Evolutionary conservation across 2,329 filamentous ascomycete genomes (phyloP).

Genomic region (Sporothrix euskadiensis): DNA sequence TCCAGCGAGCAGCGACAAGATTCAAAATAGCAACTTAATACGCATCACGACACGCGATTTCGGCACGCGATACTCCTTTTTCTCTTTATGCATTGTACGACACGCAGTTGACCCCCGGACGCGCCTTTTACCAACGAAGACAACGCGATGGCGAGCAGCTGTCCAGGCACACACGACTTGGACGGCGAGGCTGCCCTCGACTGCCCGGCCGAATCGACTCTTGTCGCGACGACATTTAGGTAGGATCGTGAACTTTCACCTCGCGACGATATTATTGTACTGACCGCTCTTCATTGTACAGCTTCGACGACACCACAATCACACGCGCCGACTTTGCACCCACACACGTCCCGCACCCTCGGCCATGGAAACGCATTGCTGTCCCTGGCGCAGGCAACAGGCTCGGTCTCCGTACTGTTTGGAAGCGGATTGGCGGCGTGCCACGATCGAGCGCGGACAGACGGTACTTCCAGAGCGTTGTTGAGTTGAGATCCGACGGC

Average conservation of each 20-base stretch:
- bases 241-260: neutral
- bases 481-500: slow-evolving; percentile 42
- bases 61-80: slow-evolving; percentile 3
- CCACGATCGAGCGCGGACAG: slow-evolving; percentile 12
- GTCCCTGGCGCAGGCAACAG: slow-evolving; percentile 32
- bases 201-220: neutral
- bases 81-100: neutral
- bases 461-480: slow-evolving; percentile 31
- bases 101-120: neutral
- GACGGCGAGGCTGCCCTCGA: slow-evolving; percentile 7
- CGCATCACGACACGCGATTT: neutral
- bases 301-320: slow-evolving; percentile 24
- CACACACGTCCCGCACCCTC: slow-evolving; percentile 28
- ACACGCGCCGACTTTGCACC: slow-evolving; percentile 34
- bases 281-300: neutral
- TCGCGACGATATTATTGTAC: neutral
- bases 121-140: neutral
- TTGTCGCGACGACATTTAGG: neutral
- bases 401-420: slow-evolving; percentile 35
- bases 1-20: neutral
- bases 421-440: slow-evolving; percentile 39
- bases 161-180: slow-evolving; percentile 5
- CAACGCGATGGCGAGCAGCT: slow-evolving; percentile 14
- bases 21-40: neutral
- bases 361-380: slow-evolving; percentile 40